Percentiles rank a stretch among this genome's conserved stretches.
Conservation (phyloP, 208 protist genomes). For the Wallacemonas collosoma region DNA sequence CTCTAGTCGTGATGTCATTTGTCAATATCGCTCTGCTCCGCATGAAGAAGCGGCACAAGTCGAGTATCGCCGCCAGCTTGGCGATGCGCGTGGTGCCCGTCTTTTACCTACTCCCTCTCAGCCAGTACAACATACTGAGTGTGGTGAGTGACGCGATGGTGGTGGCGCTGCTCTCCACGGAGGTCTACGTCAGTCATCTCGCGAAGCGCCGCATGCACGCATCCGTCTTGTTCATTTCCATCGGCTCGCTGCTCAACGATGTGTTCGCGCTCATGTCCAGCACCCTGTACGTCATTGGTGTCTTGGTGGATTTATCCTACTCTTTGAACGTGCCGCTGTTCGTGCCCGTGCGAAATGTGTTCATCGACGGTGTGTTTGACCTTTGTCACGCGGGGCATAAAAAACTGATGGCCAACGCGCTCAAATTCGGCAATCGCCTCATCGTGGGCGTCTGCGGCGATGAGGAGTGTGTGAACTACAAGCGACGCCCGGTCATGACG, state of each 20-base stretch:
- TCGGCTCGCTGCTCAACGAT: conserved; percentile 88
- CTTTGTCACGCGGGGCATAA: conserved; percentile 93
- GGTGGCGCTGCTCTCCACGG: conserved; percentile 79
- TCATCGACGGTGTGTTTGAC: conserved; percentile 93
- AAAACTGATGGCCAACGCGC: conserved; percentile 81
- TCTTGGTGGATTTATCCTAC: conserved; percentile 89
- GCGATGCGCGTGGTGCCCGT: conserved; percentile 69
- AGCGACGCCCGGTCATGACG: conserved; percentile 93
- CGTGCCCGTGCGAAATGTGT: conserved; percentile 90
- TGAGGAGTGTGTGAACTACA: conserved; percentile 86
- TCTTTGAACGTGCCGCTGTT: conserved; percentile 90
- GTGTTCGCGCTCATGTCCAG: conserved; percentile 67
- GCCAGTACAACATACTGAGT: conserved; percentile 61
- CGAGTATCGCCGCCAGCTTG: conserved; percentile 64
- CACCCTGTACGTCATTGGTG: conserved; percentile 77
- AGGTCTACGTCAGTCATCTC: conserved; percentile 89
- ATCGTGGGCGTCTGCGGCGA: conserved; percentile 93
- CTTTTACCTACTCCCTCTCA: conserved; percentile 78
- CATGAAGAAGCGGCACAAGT: conserved; percentile 71
- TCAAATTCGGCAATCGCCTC: conserved; percentile 88
- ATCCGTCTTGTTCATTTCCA: conserved; percentile 76
- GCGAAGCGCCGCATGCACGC: conserved; percentile 85
- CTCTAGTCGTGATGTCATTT: conserved; percentile 59
- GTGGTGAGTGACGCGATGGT: conserved; percentile 89
- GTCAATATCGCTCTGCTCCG: conserved; percentile 63